Base-by-base conservation (phyloP, 176 grass and related monocot genomes). In the Oryza longistaminata region DNA sequence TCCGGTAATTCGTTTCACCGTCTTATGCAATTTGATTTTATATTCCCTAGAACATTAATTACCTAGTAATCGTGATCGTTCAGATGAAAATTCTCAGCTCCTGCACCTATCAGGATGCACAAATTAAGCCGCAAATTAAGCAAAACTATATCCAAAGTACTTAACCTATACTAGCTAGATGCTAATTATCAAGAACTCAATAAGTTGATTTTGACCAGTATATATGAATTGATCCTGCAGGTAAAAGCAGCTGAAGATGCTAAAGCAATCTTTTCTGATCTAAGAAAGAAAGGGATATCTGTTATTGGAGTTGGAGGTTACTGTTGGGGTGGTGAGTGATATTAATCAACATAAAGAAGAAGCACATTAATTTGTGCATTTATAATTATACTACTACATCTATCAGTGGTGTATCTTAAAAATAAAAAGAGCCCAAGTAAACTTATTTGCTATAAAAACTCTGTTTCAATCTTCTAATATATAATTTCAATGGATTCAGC, bases 311-410 rank as follows among this genome's bases (percentile, higher is more conserved):
- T 81, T 42, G 67, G 79, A 24, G 79, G 79, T 69, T 81, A 81
- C 11, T 81, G 79, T 71, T 81, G 79, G 79, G 79, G 79, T 2
- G 79, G 79, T 81, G 22, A 81, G 79, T 81, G 13, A 70, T 55
- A 21, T 7, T 58, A 71, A 42, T n/a, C 11, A 49, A 50, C 26
- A 15, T 11, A 68, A 33, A 40, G 29, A 48, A 39, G 44, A 29
- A 31, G 24, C 27, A 2, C 29, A 40, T 29, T 31, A 3, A 31
- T 31, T 79, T 27, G 15, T 44, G 3, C 19, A 40, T 45, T 79
- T 19, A 29, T 17, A 43, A 37, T 37, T 6, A 37, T 37, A 52
- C 1, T 52, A 52, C 49, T 15, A 49, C 4, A 49, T 31, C 29
- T 49, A 48, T 0, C 46, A 49, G 12, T 49, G 13, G 11, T 11